Conservation (phyloP, 169 alveolate genomes). For the Prorocentrum cordatum region DNA sequence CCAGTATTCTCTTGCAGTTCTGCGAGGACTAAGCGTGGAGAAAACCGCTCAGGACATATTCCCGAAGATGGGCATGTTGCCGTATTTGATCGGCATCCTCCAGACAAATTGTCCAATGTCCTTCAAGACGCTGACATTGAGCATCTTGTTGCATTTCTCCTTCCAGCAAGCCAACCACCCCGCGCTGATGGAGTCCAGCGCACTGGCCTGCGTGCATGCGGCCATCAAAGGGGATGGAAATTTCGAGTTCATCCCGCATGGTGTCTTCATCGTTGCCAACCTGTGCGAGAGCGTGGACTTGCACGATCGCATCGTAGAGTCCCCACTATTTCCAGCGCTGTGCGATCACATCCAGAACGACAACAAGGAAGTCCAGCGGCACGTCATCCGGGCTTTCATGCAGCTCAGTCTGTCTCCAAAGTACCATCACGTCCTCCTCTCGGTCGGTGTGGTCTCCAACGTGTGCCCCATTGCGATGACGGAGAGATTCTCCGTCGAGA, state of each 20-base stretch:
- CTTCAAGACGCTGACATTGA: conserved; percentile 45
- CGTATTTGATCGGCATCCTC: conserved; percentile 42
- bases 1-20: conserved; percentile 39
- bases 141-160: conserved; percentile 50
- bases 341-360: conserved; percentile 59
- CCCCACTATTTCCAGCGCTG: conserved; percentile 47
- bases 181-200: no score
- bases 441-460: conserved; percentile 60
- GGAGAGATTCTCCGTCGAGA: conserved; percentile 3
- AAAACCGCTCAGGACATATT: conserved; percentile 30
- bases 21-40: conserved; percentile 68
- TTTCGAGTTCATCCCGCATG: no score
- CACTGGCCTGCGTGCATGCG: no score
- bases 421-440: conserved; percentile 69
- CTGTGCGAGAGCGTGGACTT: conserved; percentile 62
- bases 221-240: no score
- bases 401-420: conserved; percentile 68
- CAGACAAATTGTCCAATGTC: conserved; percentile 16
- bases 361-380: conserved; percentile 41
- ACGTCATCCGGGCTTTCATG: conserved; percentile 67
- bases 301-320: conserved; percentile 63
- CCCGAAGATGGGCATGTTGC: conserved; percentile 56
- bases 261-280: conserved; percentile 70
- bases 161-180: no score
- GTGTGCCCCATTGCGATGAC: conserved; percentile 69